Percentiles rank a stretch among this genome's conserved stretches.
Evolutionary conservation across 2,329 filamentous ascomycete species (phyloP).

Genomic region (Aspergillus vadensis): DNA sequence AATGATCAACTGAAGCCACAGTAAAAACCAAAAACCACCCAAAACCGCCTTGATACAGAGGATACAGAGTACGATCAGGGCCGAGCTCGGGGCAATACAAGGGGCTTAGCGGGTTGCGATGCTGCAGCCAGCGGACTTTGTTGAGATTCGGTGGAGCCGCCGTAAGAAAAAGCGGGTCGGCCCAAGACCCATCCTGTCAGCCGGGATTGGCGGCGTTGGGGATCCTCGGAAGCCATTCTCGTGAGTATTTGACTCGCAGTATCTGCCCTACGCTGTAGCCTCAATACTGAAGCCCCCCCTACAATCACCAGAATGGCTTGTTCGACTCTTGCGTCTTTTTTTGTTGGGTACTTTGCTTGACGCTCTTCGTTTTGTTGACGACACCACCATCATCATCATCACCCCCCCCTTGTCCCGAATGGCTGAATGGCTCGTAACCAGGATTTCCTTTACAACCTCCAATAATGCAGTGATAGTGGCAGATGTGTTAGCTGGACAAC

Average conservation of each 20-base stretch:
- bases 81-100: constrained; percentile 16
- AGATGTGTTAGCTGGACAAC: not conserved
- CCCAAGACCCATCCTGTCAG: constrained; percentile 14
- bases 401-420: not conserved
- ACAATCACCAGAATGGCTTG: constrained; percentile 1
- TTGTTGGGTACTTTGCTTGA: constrained; percentile 18
- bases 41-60: not conserved
- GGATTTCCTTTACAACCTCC: not conserved
- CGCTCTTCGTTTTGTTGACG: constrained; percentile 8
- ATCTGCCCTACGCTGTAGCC: constrained; percentile 30
- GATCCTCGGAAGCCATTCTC: constrained; percentile 15
- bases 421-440: not conserved
- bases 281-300: constrained; percentile 23
- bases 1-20: constrained; percentile 4
- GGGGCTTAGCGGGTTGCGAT: constrained; percentile 2
- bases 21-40: constrained; percentile 3
- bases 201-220: constrained; percentile 20
- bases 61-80: constrained; percentile 10
- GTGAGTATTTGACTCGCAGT: constrained; percentile 25
- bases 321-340: constrained; percentile 7
- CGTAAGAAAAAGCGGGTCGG: constrained; percentile 11
- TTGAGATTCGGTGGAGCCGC: constrained; percentile 21
- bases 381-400: not conserved
- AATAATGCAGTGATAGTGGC: not conserved
- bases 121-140: constrained; percentile 6